Conservation (phyloP, 139 green algal species). For the Deuterostichococcus epilithicus region DNA sequence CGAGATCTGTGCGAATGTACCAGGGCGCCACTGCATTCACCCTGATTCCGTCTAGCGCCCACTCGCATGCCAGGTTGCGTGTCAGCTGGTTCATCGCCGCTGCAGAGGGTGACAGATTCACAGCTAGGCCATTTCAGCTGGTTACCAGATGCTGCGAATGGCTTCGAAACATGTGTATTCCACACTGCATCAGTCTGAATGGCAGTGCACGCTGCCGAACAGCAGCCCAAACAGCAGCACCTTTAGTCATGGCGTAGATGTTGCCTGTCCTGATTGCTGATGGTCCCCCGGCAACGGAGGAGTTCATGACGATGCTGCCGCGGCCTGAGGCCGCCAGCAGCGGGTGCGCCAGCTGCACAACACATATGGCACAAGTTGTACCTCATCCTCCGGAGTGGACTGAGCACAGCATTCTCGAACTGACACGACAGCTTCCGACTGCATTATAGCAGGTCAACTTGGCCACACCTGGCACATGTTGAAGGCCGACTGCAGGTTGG, state of each 20-base stretch:
- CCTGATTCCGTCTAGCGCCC: slow-evolving; percentile 77
- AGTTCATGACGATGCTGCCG: slow-evolving; percentile 74
- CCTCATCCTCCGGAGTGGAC: not conserved
- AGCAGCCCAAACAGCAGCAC: too few relatives aligned
- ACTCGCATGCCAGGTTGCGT: slow-evolving; percentile 81
- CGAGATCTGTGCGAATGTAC: slow-evolving; percentile 82
- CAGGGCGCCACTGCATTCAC: slow-evolving; percentile 86
- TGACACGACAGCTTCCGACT: too few relatives aligned
- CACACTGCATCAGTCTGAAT: slow-evolving; percentile 2
- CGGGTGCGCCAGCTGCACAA: slow-evolving; percentile 25
- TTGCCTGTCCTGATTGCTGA: slow-evolving; percentile 64
- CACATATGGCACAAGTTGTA: not conserved
- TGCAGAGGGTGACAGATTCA: slow-evolving; percentile 12
- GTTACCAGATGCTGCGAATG: too few relatives aligned
- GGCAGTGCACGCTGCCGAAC: slow-evolving; percentile 6
- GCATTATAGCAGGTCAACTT: too few relatives aligned
- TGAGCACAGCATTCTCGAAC: slow-evolving; percentile 31
- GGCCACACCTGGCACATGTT: slow-evolving; percentile 52
- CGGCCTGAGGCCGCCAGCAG: slow-evolving; percentile 42
- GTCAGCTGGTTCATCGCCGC: slow-evolving; percentile 89
- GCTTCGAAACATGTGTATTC: not conserved
- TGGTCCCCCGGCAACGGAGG: slow-evolving; percentile 79
- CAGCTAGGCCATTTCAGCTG: too few relatives aligned
- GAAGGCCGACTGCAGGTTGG: slow-evolving; percentile 81
- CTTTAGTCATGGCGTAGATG: slow-evolving; percentile 85